These are phyloP conservation scores for Didymella arachidicola DNA, from an alignment of 2,329 filamentous ascomycete genomes.

Conservation along the genomic window DNA sequence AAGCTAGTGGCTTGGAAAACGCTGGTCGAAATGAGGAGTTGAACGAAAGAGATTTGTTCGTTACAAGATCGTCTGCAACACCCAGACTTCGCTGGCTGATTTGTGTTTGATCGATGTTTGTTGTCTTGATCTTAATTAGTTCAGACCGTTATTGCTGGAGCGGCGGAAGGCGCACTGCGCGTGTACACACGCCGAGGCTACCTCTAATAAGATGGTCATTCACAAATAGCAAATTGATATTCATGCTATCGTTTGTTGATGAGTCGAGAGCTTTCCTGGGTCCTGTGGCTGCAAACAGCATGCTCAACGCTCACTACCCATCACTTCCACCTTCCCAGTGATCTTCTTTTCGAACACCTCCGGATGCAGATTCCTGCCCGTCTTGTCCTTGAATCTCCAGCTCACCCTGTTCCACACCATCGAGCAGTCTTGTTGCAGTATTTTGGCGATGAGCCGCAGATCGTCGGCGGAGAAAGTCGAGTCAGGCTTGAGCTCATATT, in stretches of 20 bases:
- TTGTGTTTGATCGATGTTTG: neutral
- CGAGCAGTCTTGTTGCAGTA: slow-evolving; percentile 54
- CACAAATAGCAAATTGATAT: neutral
- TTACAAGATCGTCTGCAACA: neutral
- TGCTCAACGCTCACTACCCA: neutral
- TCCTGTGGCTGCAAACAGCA: neutral
- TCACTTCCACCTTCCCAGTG: slow-evolving; percentile 28
- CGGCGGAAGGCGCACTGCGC: neutral
- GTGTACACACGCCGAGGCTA: neutral
- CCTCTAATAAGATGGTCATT: neutral
- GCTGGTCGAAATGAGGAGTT: neutral
- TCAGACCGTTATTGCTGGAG: neutral
- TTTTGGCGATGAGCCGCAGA: slow-evolving; percentile 53
- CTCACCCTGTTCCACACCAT: slow-evolving; percentile 58
- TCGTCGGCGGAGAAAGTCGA: slow-evolving; percentile 42
- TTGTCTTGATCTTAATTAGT: neutral
- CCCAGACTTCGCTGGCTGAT: neutral
- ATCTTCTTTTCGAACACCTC: slow-evolving; percentile 56
- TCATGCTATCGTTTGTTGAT: neutral
- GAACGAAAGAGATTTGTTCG: neutral
- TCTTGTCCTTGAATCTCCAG: slow-evolving; percentile 59
- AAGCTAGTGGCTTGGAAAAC: neutral
- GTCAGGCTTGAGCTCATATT: slow-evolving; percentile 39
- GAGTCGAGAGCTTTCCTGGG: neutral
- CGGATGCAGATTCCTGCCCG: slow-evolving; percentile 55